Conservation (phyloP, 2,329 filamentous ascomycete species). For the Arachnomyces sp. region DNA sequence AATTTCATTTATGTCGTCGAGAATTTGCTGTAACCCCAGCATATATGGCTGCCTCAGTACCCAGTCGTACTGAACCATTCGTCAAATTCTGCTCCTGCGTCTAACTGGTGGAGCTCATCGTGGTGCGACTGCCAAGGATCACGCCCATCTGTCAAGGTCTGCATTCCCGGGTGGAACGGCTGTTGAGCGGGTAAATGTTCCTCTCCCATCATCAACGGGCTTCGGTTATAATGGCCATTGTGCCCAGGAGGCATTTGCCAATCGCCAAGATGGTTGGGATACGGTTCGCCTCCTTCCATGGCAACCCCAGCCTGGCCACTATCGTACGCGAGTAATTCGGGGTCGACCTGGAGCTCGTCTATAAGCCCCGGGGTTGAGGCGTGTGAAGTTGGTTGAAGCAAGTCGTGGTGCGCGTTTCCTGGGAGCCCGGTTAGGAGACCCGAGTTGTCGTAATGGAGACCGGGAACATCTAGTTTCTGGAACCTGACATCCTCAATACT, state of each 20-base stretch:
- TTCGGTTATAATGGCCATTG: slow-evolving; percentile 14
- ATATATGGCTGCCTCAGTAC: too few relatives aligned
- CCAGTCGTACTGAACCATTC: slow-evolving; percentile 32
- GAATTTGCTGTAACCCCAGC: too few relatives aligned
- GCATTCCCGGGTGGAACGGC: slow-evolving; percentile 19
- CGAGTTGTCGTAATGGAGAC: slow-evolving; percentile 24
- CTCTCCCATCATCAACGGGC: slow-evolving; percentile 11
- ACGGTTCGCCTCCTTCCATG: slow-evolving; percentile 9
- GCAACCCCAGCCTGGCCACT: slow-evolving; percentile 5
- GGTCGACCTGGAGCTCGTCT: slow-evolving; percentile 32
- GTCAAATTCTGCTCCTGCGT: slow-evolving; percentile 38
- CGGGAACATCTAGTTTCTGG: slow-evolving; percentile 26
- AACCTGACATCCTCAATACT: slow-evolving; percentile 39
- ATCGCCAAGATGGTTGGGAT: slow-evolving; percentile 13
- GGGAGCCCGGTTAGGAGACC: slow-evolving; percentile 35
- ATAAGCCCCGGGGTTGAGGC: slow-evolving; percentile 17
- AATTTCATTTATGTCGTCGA: background rate
- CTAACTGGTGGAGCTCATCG: slow-evolving; percentile 26
- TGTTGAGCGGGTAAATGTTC: slow-evolving; percentile 10
- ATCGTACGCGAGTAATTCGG: slow-evolving; percentile 30
- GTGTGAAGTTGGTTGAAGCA: slow-evolving; percentile 29
- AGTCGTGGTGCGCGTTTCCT: slow-evolving; percentile 34
- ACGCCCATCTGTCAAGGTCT: slow-evolving; percentile 27
- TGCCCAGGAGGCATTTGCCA: slow-evolving; percentile 17
- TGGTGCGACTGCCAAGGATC: slow-evolving; percentile 32